A percentile compares a stretch with the other conserved stretches of the same genome.
Evolutionary conservation across 2,329 filamentous ascomycete genomes (phyloP).

Genomic region (Colletotrichum limetticola): DNA sequence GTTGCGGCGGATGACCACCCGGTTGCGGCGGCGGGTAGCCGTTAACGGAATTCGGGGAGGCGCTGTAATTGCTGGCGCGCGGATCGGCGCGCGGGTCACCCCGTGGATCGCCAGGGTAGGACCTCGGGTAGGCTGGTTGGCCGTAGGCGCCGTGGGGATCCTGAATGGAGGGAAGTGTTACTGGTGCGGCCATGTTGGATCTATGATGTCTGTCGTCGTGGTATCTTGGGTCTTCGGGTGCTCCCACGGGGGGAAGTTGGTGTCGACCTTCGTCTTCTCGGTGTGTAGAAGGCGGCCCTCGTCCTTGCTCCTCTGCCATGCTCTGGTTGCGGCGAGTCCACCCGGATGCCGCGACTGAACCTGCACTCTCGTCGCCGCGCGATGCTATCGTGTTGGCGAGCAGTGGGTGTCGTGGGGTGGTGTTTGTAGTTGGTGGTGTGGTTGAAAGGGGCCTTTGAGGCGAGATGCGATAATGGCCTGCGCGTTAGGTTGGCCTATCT

Average conservation of each 20-base stretch:
- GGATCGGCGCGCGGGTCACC: slow-evolving; percentile 43
- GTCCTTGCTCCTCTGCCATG: slow-evolving; percentile 38
- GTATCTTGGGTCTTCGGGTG: slow-evolving; percentile 32
- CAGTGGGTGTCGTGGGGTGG: not conserved
- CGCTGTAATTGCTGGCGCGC: slow-evolving; percentile 44
- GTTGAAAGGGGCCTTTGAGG: not conserved
- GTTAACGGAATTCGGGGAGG: slow-evolving; percentile 56
- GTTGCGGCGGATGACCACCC: slow-evolving; percentile 26
- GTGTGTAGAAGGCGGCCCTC: slow-evolving; percentile 36
- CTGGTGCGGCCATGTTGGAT: slow-evolving; percentile 55
- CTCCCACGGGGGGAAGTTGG: slow-evolving; percentile 27
- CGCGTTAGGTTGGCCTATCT: slow-evolving; percentile 10
- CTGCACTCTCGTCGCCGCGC: slow-evolving; percentile 21
- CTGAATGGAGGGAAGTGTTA: slow-evolving; percentile 62
- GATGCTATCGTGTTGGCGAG: slow-evolving; percentile 9
- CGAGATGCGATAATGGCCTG: not conserved
- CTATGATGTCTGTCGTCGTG: slow-evolving; percentile 54
- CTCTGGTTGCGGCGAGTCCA: slow-evolving; percentile 32
- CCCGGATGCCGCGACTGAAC: slow-evolving; percentile 22
- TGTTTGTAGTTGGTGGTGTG: not conserved
- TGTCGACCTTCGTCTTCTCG: slow-evolving; percentile 35
- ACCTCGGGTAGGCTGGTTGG: slow-evolving; percentile 46
- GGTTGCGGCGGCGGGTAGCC: slow-evolving; percentile 53
- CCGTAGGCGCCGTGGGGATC: slow-evolving; percentile 53
- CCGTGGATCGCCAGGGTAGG: slow-evolving; percentile 54